Evolutionary conservation across 768 basidiomycete species (phyloP).

Genomic region (Pulveroboletus sp.): DNA sequence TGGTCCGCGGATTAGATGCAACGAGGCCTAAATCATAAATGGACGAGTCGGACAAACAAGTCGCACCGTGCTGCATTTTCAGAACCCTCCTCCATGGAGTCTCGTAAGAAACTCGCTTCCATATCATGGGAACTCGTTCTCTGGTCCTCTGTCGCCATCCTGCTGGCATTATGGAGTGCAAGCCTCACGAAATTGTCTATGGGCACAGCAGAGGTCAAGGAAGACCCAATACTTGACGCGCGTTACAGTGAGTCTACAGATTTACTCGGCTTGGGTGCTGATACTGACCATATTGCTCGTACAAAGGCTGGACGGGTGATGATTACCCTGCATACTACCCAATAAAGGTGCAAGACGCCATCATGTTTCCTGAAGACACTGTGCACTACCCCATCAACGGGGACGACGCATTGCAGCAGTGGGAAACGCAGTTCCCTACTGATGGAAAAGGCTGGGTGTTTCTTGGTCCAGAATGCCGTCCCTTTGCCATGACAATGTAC

Average conservation of each 20-base stretch:
- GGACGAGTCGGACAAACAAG: no score
- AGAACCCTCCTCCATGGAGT: no score
- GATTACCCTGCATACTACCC: slow-evolving; percentile 26
- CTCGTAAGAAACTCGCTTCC: no score
- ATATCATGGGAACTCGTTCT: slow-evolving; percentile 19
- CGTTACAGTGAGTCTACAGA: slow-evolving; percentile 16
- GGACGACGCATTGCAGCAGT: slow-evolving; percentile 18
- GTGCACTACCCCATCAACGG: slow-evolving; percentile 25
- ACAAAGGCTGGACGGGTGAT: slow-evolving; percentile 24
- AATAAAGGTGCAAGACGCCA: slow-evolving; percentile 17
- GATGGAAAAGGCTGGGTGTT: slow-evolving; percentile 23
- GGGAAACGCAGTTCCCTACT: slow-evolving; percentile 23
- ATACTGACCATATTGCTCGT: neutral
- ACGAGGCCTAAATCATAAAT: slow-evolving; percentile 2
- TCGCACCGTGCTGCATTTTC: no score
- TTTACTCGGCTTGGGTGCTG: neutral
- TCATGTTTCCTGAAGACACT: slow-evolving; percentile 28
- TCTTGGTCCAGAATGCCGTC: slow-evolving; percentile 27
- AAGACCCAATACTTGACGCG: neutral
- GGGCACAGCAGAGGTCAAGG: neutral
- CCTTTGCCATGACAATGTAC: slow-evolving; percentile 36
- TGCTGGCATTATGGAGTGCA: slow-evolving; percentile 23
- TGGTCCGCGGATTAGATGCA: neutral
- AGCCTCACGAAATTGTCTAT: neutral
- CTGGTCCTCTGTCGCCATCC: slow-evolving; percentile 18